Percentiles rank a stretch among this genome's conserved stretches.
Evolutionary conservation across 2,329 filamentous ascomycete genomes (phyloP).

Genomic region (Curvularia hawaiiensis): DNA sequence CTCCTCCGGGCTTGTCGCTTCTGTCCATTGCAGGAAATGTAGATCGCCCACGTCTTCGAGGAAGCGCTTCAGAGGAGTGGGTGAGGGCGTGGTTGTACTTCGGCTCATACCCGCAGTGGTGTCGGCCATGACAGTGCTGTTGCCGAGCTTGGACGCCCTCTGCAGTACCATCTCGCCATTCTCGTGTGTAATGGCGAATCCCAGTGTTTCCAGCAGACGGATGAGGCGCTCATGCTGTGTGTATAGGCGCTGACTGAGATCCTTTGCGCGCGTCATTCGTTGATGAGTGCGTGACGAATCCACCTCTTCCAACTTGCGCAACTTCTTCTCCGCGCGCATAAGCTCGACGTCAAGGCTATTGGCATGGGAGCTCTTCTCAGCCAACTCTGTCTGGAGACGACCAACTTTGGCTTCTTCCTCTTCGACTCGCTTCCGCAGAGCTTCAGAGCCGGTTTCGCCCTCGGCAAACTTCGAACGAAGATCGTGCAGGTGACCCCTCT

Average conservation of each 20-base stretch:
- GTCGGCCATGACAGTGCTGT: conserved; percentile 53
- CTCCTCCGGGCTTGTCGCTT: conserved; percentile 65
- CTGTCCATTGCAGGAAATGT: conserved; percentile 81
- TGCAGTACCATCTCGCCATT: conserved; percentile 76
- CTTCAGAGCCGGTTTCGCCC: conserved; percentile 83
- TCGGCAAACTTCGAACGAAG: conserved; percentile 76
- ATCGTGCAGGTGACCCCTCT: conserved; percentile 70
- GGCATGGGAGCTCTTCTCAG: conserved; percentile 75
- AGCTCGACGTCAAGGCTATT: conserved; percentile 79
- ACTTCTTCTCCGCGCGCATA: conserved; percentile 68
- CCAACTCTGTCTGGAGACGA: conserved; percentile 71
- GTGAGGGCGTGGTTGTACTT: conserved; percentile 61
- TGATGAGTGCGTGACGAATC: conserved; percentile 65
- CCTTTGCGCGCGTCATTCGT: conserved; percentile 75
- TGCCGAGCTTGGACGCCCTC: conserved; percentile 64
- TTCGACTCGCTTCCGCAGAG: conserved; percentile 73
- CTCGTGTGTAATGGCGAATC: conserved; percentile 79
- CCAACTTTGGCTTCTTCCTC: conserved; percentile 76
- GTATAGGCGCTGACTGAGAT: conserved; percentile 83
- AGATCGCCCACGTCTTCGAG: conserved; percentile 69
- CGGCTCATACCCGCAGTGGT: conserved; percentile 50
- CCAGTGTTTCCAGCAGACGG: conserved; percentile 82
- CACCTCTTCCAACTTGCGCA: conserved; percentile 57
- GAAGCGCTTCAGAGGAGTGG: conserved; percentile 60
- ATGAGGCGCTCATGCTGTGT: conserved; percentile 83